Conservation (phyloP, 139 green algal genomes). For the Edaphochlamys debaryana region DNA sequence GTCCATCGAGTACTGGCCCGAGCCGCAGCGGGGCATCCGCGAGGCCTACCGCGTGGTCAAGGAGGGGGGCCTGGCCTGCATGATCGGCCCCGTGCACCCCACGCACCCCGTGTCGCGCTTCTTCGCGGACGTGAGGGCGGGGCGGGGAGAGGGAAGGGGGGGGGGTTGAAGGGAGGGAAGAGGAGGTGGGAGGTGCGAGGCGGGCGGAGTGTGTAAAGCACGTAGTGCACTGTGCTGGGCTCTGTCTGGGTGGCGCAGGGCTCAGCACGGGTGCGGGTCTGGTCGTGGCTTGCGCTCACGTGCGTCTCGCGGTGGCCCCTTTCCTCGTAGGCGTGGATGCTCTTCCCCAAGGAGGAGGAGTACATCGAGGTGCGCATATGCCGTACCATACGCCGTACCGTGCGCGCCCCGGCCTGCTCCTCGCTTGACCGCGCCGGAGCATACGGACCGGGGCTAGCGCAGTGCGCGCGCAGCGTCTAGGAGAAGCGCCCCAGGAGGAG, state of each 20-base stretch:
- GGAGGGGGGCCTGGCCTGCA: conserved; percentile 87
- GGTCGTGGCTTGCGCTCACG: too few relatives aligned
- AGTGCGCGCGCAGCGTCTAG: too few relatives aligned
- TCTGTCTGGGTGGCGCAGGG: too few relatives aligned
- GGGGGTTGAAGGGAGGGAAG: background rate
- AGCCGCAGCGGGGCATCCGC: conserved; percentile 24
- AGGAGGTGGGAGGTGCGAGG: too few relatives aligned
- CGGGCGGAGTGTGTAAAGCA: background rate
- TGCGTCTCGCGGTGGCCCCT: too few relatives aligned
- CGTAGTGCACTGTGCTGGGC: too few relatives aligned
- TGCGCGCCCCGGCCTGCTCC: too few relatives aligned
- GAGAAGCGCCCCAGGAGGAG: too few relatives aligned
- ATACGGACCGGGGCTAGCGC: too few relatives aligned
- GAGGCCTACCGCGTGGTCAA: conserved; percentile 79
- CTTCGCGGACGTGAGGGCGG: conserved; percentile 18
- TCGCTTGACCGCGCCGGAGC: too few relatives aligned
- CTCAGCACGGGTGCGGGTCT: too few relatives aligned
- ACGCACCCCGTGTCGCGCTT: conserved; percentile 83
- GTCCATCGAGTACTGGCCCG: conserved; percentile 93
- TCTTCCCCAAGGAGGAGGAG: conserved; percentile 96
- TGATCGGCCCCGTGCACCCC: conserved; percentile 95
- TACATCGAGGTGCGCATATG: conserved; percentile 86
- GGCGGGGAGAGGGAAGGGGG: background rate
- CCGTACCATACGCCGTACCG: too few relatives aligned
- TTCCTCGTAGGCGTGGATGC: conserved; percentile 96